A percentile compares a stretch with the other conserved stretches of the same genome.
phyloP scores from a whole-genome alignment of 441 rosid genomes.

The Theobroma grandiflorum region DNA sequence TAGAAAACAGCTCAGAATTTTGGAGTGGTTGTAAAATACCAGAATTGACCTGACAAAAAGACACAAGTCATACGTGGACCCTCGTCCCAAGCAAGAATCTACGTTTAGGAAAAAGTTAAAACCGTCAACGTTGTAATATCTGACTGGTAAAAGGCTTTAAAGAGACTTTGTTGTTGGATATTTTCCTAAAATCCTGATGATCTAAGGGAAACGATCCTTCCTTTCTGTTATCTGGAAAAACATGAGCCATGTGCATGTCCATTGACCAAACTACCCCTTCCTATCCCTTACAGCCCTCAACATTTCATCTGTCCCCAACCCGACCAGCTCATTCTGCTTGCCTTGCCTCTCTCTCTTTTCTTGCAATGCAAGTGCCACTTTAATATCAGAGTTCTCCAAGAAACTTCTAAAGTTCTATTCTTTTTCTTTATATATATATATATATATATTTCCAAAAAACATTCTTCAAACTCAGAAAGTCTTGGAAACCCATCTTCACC shows the following conservation, averaged over 20 bases:
- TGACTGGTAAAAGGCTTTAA: not conserved
- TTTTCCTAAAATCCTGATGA: conserved; percentile 10
- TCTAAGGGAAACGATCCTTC: not conserved
- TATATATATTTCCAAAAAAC: conserved; percentile 19
- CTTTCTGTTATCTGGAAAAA: conserved; percentile 28
- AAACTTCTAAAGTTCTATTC: conserved; percentile 1
- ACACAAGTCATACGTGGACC: not conserved
- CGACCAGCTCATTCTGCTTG: conserved; percentile 17
- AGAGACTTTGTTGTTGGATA: not conserved
- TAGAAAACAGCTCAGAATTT: not conserved
- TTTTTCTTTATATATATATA: not conserved
- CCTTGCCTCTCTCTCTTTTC: conserved; percentile 24
- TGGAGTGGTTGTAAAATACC: not conserved
- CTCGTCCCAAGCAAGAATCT: not conserved
- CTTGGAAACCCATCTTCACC: not conserved
- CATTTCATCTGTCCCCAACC: conserved; percentile 26
- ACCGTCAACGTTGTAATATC: not conserved
- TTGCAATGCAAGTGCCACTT: conserved; percentile 41
- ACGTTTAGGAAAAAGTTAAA: not conserved
- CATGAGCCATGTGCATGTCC: conserved; percentile 36
- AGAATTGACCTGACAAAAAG: not conserved
- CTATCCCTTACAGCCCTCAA: not conserved
- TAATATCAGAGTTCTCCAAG: conserved; percentile 24
- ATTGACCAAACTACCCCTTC: conserved; percentile 57
- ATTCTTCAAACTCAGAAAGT: not conserved